phyloP scores from a whole-genome alignment of 768 basidiomycete genomes.

The Symmetrospora coprosmae region DNA sequence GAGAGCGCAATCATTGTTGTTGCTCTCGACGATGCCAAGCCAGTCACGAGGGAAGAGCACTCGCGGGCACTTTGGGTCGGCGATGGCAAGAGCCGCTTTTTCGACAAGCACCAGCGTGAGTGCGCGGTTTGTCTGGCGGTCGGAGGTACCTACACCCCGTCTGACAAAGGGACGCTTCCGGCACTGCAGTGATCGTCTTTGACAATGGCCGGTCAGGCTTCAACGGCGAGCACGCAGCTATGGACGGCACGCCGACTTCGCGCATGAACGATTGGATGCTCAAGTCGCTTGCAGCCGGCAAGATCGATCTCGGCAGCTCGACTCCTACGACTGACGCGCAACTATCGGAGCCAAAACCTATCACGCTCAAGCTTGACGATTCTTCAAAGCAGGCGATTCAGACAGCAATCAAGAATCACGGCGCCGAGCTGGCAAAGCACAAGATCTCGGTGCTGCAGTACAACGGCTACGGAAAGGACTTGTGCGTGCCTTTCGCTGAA shows the following conservation, averaged over 20 bases:
- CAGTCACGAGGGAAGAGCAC: slow-evolving; percentile 64
- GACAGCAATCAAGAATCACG: slow-evolving; percentile 54
- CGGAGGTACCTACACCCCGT: neutral
- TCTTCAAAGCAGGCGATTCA: slow-evolving; percentile 46
- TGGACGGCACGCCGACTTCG: slow-evolving; percentile 86
- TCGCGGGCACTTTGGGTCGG: slow-evolving; percentile 79
- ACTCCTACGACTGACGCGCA: slow-evolving; percentile 35
- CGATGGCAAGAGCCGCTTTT: slow-evolving; percentile 79
- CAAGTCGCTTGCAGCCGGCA: slow-evolving; percentile 55
- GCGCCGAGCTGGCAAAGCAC: slow-evolving; percentile 59
- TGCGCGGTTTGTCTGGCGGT: slow-evolving; percentile 15
- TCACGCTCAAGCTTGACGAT: slow-evolving; percentile 55
- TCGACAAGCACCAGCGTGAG: slow-evolving; percentile 88
- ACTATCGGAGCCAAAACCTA: slow-evolving; percentile 35
- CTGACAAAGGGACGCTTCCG: neutral
- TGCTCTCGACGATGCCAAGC: slow-evolving; percentile 66
- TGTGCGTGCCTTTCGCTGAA: slow-evolving; percentile 56
- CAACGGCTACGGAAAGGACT: slow-evolving; percentile 71
- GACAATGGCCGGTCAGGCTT: slow-evolving; percentile 91
- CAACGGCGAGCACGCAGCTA: slow-evolving; percentile 42
- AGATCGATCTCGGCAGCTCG: slow-evolving; percentile 53
- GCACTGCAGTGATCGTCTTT: slow-evolving; percentile 64
- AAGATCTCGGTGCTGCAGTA: slow-evolving; percentile 75
- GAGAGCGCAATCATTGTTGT: slow-evolving; percentile 81
- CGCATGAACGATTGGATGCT: slow-evolving; percentile 89